These are phyloP conservation scores for Ogataea methanolica DNA, from an alignment of 805 yeast genomes.

Conservation along the genomic window DNA sequence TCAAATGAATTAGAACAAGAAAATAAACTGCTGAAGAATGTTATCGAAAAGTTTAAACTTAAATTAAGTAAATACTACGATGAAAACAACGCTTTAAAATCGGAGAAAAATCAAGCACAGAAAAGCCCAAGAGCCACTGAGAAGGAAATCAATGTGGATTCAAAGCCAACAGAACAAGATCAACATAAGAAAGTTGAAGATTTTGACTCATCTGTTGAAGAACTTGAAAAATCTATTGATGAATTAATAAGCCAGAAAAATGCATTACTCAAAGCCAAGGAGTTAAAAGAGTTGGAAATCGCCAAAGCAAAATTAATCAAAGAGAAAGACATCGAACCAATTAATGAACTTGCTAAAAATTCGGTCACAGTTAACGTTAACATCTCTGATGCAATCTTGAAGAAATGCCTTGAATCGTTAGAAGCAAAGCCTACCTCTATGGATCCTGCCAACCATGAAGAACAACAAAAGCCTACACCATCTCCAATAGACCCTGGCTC, in stretches of 20 bases:
- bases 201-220: background rate
- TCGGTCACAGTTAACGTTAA: conserved; percentile 1
- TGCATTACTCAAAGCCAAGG: background rate
- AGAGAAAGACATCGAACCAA: no score
- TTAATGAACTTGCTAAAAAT: background rate
- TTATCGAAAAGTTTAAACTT: conserved; percentile 3
- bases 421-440: background rate
- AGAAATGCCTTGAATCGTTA: background rate
- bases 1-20: conserved; percentile 5
- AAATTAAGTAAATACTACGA: conserved; percentile 16
- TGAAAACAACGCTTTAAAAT: conserved; percentile 11
- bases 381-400: background rate
- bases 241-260: background rate
- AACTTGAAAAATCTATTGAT: background rate
- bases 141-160: background rate
- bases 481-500: background rate
- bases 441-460: background rate
- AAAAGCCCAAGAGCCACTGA: background rate
- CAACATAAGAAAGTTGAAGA: background rate
- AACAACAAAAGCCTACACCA: background rate
- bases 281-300: background rate
- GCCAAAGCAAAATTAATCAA: no score
- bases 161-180: background rate
- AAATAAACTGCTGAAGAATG: conserved; percentile 1
- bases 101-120: conserved; percentile 1